phyloP scores from a whole-genome alignment of 768 basidiomycete genomes.

The Tylopilus subfusipes region DNA sequence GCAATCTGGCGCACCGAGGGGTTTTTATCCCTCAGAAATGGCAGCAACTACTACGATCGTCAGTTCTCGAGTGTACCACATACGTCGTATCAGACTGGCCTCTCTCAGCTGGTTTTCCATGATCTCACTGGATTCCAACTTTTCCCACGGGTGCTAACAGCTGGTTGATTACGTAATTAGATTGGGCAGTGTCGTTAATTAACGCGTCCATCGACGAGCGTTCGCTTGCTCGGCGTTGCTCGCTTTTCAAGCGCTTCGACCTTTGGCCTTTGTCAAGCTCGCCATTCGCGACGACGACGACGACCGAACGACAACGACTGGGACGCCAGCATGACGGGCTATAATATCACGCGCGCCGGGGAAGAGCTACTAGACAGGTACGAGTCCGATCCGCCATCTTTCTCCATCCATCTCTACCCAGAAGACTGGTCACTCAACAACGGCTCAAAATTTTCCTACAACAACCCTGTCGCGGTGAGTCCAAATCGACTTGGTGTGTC shows the following conservation, averaged over 20 bases:
- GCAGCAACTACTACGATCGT: constrained; percentile 56
- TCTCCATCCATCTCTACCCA: constrained; percentile 71
- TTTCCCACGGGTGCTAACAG: constrained; percentile 23
- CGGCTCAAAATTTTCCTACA: constrained; percentile 78
- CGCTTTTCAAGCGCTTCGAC: too few species aligned
- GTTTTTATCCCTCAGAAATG: constrained; percentile 82
- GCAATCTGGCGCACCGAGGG: constrained; percentile 87
- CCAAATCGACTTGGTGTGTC: not conserved
- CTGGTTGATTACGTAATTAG: constrained; percentile 22
- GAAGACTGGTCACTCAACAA: constrained; percentile 84
- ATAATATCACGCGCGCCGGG: constrained; percentile 67
- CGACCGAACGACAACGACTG: constrained; percentile 13
- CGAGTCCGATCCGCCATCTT: constrained; percentile 60
- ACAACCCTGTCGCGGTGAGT: constrained; percentile 65
- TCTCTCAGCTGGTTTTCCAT: constrained; percentile 41
- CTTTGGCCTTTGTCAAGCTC: not conserved
- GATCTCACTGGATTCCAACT: not conserved
- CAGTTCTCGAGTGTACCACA: constrained; percentile 4
- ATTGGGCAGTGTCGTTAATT: too few species aligned
- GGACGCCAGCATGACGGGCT: constrained; percentile 52
- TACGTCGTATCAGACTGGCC: constrained; percentile 24
- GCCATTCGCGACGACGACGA: constrained; percentile 8
- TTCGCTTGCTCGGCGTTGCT: not conserved
- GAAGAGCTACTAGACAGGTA: constrained; percentile 58
- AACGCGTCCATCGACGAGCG: constrained; percentile 17